Base-by-base conservation (phyloP, 805 yeast species). In the Suhomyces vadensis region DNA sequence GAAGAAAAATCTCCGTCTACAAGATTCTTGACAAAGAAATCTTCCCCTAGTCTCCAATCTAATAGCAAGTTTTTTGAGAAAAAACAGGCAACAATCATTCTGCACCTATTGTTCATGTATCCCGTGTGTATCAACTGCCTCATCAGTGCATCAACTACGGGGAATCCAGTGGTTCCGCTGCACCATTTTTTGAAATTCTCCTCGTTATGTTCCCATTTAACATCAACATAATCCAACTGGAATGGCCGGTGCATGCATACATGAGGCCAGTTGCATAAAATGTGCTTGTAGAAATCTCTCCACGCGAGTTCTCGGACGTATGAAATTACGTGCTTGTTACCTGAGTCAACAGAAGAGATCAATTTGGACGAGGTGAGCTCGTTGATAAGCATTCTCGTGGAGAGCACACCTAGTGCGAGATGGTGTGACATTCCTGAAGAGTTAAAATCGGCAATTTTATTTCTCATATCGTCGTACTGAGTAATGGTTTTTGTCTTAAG, bases 121-220 rank as follows among this genome's bases (percentile, higher is more conserved):
- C 82, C 83, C 1, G 79, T 77, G n/a, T 64, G 59, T 27, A 68
- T 58, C 29, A 79, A 60, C 52, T 78, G 70, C 26, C 80, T 62
- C 84, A 79, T 79, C 31, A 77, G 69, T 1, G 84, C 84, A 53
- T 79, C 85, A 3, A 79, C 75, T 8, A 79, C 66, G 0, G 85
- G 83, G 39, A 65, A 68, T 1, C 84, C 85, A 0, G 84, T 79
- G 16, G 56, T 56, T 0, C 84, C 85, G 19, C 64, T 53, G 46
- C 79, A 72, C 85, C 84, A 79, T 16, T 65, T 67, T 17, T 65
- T 62, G 53, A 74, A 79, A 16, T 65, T 63, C 6, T 61, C 67
- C 2, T 53, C 49, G 44, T 71, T 71, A 42, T 73, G 62, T 35
- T 71, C 75, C 78, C 78, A 74, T 16, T 63, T 55, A 9, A 78